Evolutionary conservation across 345 rosid genomes (phyloP).

Genomic region (Zanthoxylum bungeanum): DNA sequence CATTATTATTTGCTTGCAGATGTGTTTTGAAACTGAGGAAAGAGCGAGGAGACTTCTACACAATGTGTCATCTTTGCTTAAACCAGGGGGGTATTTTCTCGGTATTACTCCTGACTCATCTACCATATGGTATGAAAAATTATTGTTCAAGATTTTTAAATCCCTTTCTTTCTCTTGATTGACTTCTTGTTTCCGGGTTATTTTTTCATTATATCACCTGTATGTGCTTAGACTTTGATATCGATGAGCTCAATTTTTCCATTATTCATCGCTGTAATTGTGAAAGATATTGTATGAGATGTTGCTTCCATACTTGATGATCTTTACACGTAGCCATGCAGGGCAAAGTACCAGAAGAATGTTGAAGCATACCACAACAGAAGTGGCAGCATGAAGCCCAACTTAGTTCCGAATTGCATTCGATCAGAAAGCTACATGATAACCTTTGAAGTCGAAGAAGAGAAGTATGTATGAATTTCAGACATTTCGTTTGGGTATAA

Average conservation of each 20-base stretch:
- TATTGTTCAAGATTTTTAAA: constrained; percentile 3
- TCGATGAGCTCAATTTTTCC: not conserved
- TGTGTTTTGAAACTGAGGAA: constrained; percentile 92
- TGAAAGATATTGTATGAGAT: not conserved
- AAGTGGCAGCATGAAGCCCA: constrained; percentile 74
- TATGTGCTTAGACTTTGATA: not conserved
- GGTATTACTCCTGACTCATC: constrained; percentile 98
- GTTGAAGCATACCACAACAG: constrained; percentile 95
- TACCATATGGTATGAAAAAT: constrained; percentile 85
- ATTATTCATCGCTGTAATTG: not conserved
- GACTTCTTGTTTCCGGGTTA: not conserved
- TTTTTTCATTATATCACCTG: not conserved
- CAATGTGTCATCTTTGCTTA: constrained; percentile 79
- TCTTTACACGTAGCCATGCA: constrained; percentile 23
- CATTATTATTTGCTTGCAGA: constrained; percentile 35
- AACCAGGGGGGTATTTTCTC: constrained; percentile 95
- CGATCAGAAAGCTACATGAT: constrained; percentile 91
- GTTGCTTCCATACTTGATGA: not conserved
- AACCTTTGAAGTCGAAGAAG: constrained; percentile 93
- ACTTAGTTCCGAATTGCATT: constrained; percentile 87
- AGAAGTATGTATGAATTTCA: constrained; percentile 52
- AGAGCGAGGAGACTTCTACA: constrained; percentile 78
- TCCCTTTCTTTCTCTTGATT: not conserved
- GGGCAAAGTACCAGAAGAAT: constrained; percentile 99
- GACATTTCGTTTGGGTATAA: not conserved